Percentiles rank a stretch among this genome's conserved stretches.
phyloP scores from a whole-genome alignment of 345 rosid genomes.

The Lepidium didymum region DNA sequence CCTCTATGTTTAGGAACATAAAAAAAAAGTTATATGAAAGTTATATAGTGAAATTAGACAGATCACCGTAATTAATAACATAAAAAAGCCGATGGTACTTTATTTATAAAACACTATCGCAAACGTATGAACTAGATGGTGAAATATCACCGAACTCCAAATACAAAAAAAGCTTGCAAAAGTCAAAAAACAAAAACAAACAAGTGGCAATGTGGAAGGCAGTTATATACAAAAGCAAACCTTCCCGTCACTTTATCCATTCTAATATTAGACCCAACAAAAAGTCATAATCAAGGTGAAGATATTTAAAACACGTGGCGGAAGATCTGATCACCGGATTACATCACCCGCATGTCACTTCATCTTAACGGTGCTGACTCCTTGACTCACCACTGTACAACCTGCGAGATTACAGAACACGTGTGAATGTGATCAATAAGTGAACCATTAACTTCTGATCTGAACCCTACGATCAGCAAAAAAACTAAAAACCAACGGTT shows the following conservation, averaged over 20 bases:
- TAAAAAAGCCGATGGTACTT: no score
- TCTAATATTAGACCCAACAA: neutral
- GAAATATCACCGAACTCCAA: no score
- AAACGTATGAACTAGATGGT: no score
- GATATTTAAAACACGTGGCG: neutral
- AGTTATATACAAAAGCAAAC: neutral
- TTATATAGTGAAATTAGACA: no score
- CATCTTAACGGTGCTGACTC: conserved; percentile 52
- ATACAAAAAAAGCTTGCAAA: no score
- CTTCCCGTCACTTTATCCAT: neutral
- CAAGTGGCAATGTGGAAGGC: no score
- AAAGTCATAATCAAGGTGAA: neutral
- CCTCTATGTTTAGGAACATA: no score
- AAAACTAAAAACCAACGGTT: neutral
- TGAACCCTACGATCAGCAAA: conserved; percentile 2
- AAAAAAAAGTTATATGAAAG: no score
- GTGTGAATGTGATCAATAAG: neutral
- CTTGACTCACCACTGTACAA: conserved; percentile 84
- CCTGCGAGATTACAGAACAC: conserved; percentile 39
- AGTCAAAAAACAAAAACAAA: no score
- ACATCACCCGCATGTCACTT: neutral
- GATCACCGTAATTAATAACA: no score
- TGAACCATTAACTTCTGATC: conserved; percentile 9
- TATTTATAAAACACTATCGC: no score
- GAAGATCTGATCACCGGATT: neutral